Evolutionary conservation across 202 grass and related monocot species (phyloP), one percentile per base, ranked within the genome.

Genomic region (Digitaria exilis): DNA sequence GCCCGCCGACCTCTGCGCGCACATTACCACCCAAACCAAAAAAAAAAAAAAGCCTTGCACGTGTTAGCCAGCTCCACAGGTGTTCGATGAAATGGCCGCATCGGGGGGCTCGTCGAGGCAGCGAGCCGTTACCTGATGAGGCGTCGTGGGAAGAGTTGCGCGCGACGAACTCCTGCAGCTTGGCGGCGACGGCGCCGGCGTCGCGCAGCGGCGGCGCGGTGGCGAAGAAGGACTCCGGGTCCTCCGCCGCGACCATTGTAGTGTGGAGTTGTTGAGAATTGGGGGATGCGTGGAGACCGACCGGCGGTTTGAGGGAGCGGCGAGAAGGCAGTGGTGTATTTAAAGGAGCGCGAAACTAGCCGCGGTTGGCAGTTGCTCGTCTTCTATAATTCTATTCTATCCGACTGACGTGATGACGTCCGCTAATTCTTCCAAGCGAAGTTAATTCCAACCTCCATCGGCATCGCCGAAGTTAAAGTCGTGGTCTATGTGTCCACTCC

Each of bases 161-260:
- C 22, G 84, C 82, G 67, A 91, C 13, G 67, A 98, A 98, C 16
- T 90, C 90, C 24, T 74, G 62, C 63, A 98, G 64, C 71, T 52
- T 93, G 10, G 84, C 72, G 25, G 44, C 87, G 71, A 90, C 59
- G n/a, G 49, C 86, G 78, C 84, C 80, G 31, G 79, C 79, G 69
- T 95, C 84, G 54, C 79, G 84, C 51, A 95, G 85, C 57, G 95
- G 85, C 16, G 95, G 95, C 51, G 95, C 92, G 11, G 79, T 19
- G 34, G 85, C 68, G 69, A 98, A 98, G 87, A 98, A 98, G 24
- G 68, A 88, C 49, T 93, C 81, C 7, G 79, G 84, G 58, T 91
- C 88, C 32, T 78, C 66, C 4, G 58, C 57, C 6, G 59, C 83
- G 73, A 82, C 73, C 79, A 89, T 86, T 5, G 29, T 51, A 29